Conservation (phyloP, 2,329 filamentous ascomycete species). For the Apiospora kogelbergensis region DNA sequence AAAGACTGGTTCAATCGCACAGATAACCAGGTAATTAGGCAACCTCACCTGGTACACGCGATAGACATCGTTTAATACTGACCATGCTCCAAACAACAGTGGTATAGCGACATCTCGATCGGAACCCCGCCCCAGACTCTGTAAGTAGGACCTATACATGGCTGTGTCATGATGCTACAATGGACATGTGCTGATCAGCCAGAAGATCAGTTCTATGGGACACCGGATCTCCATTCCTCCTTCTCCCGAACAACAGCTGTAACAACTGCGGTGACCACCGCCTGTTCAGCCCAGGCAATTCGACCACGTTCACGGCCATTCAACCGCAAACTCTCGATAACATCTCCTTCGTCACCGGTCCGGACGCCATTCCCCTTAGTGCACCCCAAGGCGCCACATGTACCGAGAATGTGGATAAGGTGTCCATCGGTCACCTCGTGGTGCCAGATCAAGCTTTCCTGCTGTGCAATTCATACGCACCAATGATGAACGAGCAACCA, state of each 20-base stretch:
- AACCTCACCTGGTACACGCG: too few species aligned
- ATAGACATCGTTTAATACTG: background rate
- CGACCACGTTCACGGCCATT: conserved; percentile 29
- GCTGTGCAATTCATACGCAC: conserved; percentile 30
- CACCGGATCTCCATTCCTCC: conserved; percentile 29
- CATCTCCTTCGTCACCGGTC: conserved; percentile 26
- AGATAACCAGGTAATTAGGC: conserved; percentile 10
- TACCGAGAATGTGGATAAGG: conserved; percentile 27
- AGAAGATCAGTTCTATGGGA: conserved; percentile 32
- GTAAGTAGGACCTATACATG: conserved; percentile 21
- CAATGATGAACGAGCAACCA: conserved; percentile 24
- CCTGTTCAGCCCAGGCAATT: conserved; percentile 28
- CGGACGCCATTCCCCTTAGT: conserved; percentile 26
- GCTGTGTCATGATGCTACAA: background rate
- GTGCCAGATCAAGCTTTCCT: conserved; percentile 29
- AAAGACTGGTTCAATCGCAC: conserved; percentile 16
- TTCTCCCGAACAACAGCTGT: conserved; percentile 30
- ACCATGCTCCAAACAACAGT: background rate
- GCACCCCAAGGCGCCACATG: conserved; percentile 25
- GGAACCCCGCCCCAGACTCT: conserved; percentile 26
- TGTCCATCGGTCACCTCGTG: conserved; percentile 24
- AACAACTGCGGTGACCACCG: conserved; percentile 24
- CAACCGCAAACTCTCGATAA: background rate
- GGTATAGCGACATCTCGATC: conserved; percentile 16
- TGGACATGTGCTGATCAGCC: too few species aligned